Evolutionary conservation across 345 rosid species (phyloP).

Genomic region (Gynandropsis gynandra): DNA sequence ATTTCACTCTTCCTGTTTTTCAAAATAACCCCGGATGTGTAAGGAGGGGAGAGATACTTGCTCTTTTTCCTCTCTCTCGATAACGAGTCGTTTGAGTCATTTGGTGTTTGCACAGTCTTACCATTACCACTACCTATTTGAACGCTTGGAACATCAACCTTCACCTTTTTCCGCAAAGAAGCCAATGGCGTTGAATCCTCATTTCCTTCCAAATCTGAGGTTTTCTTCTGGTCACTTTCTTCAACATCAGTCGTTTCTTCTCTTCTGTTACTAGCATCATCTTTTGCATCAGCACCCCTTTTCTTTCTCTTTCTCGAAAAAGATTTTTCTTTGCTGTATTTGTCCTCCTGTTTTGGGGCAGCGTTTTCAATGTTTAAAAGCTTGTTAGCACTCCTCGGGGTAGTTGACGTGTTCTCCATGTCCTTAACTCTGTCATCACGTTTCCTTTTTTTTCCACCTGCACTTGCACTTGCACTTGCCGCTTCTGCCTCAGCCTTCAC

Average conservation of each 20-base stretch:
- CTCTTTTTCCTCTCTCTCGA: conserved; percentile 80
- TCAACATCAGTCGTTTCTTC: conserved; percentile 4
- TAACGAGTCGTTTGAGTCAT: conserved; percentile 20
- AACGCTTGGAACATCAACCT: conserved; percentile 11
- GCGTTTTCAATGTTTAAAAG: conserved; percentile 13
- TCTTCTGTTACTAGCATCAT: conserved; percentile 17
- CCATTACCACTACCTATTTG: conserved; percentile 17
- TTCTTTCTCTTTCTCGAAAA: conserved; percentile 27
- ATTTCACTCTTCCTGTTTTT: conserved; percentile 24
- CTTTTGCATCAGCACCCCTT: conserved; percentile 13
- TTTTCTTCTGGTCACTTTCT: conserved; percentile 2
- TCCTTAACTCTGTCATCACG: conserved; percentile 20
- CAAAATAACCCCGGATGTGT: too few species aligned
- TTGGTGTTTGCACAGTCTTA: conserved; percentile 25
- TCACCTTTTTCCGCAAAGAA: conserved; percentile 25
- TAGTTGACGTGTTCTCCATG: conserved; percentile 7
- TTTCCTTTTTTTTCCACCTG: conserved; percentile 31
- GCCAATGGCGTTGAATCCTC: conserved; percentile 23
- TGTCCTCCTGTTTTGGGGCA: too few species aligned
- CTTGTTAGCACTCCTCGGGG: too few species aligned
- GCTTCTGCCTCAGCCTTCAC: too few species aligned
- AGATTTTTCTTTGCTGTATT: conserved; percentile 20
- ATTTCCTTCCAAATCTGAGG: conserved; percentile 18
- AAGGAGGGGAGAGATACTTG: too few species aligned
- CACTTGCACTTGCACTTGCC: conserved; percentile 16